These are phyloP conservation scores for Starmera dryadoides DNA, from an alignment of 805 yeast species.

Conservation along the genomic window DNA sequence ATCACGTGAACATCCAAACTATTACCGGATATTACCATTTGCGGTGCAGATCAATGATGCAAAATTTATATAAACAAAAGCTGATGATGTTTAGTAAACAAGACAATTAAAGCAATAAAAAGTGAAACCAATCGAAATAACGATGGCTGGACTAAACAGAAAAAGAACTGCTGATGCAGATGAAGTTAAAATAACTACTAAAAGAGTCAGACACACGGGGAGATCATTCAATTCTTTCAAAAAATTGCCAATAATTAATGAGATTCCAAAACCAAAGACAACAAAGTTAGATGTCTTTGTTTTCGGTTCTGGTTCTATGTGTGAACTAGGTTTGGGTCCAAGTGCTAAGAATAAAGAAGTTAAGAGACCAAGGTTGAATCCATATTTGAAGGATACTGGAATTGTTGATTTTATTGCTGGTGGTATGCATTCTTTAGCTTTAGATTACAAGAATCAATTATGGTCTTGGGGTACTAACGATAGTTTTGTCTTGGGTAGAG, in stretches of 20 bases:
- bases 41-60: background rate
- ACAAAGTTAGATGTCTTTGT: constrained; percentile 67
- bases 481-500: constrained; percentile 85
- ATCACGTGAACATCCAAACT: background rate
- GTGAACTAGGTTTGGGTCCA: constrained; percentile 97
- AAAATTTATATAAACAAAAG: background rate
- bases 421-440: constrained; percentile 88
- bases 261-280: constrained; percentile 15
- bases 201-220: constrained; percentile 20
- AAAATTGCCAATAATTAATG: constrained; percentile 19
- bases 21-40: background rate
- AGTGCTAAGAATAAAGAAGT: constrained; percentile 87
- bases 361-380: constrained; percentile 90
- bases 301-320: constrained; percentile 97
- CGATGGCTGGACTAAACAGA: constrained; percentile 20
- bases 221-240: constrained; percentile 21
- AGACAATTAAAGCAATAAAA: background rate
- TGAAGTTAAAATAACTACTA: constrained; percentile 6
- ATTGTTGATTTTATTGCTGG: constrained; percentile 90
- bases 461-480: constrained; percentile 99
- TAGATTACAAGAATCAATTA: constrained; percentile 67
- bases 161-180: constrained; percentile 17
- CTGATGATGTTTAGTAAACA: background rate
- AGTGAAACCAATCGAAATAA: too few species aligned
- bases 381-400: constrained; percentile 60